Evolutionary conservation across 768 basidiomycete genomes (phyloP).

Genomic region (Chalciporus piperatus): DNA sequence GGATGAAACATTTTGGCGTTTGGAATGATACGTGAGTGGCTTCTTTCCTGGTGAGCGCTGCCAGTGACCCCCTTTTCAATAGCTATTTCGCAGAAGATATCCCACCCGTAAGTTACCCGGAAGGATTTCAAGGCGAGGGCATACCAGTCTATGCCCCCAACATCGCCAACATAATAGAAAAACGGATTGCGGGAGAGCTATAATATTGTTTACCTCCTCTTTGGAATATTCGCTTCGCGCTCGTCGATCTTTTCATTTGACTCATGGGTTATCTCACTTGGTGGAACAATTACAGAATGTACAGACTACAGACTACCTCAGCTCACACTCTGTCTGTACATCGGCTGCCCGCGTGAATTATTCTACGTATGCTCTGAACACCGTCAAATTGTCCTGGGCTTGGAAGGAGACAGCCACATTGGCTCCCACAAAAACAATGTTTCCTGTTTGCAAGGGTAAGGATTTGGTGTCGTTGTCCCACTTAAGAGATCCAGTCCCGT

Average conservation of each 20-base stretch:
- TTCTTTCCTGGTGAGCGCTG: not conserved
- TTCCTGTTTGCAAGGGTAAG: constrained; percentile 55
- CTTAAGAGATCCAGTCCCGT: constrained; percentile 55
- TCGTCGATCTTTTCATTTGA: not conserved
- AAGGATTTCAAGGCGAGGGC: constrained; percentile 77
- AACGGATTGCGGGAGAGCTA: constrained; percentile 44
- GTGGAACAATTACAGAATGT: not conserved
- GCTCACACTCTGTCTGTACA: not conserved
- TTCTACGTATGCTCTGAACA: constrained; percentile 31
- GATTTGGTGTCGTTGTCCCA: constrained; percentile 43
- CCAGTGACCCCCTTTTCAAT: not conserved
- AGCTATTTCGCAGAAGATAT: constrained; percentile 35
- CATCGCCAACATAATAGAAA: constrained; percentile 70
- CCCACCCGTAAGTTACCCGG: constrained; percentile 62
- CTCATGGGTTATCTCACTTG: not conserved
- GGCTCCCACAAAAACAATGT: constrained; percentile 83
- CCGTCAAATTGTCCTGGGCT: constrained; percentile 25
- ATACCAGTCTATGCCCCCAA: constrained; percentile 72
- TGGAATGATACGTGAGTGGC: constrained; percentile 73
- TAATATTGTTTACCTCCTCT: not conserved
- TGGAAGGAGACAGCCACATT: constrained; percentile 52
- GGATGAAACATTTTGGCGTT: constrained; percentile 71
- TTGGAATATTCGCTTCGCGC: not conserved
- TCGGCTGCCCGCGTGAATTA: not conserved
- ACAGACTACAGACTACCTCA: not conserved